Evolutionary conservation across 306 rosid genomes (phyloP).

Genomic region (Betula pendula): DNA sequence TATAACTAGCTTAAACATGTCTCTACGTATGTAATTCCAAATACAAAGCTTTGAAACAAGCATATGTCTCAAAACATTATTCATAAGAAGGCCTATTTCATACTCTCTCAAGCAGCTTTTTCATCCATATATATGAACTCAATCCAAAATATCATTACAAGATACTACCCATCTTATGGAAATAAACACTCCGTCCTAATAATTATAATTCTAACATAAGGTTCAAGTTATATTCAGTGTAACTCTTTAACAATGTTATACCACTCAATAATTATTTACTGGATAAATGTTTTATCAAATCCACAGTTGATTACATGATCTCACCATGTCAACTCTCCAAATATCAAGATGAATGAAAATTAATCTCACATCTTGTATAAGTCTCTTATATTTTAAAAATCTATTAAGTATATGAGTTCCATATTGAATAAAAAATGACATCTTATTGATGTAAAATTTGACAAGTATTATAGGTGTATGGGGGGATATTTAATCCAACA

Average conservation of each 20-base stretch:
- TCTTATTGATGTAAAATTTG: no score
- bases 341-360: background rate
- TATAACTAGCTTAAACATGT: background rate
- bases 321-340: background rate
- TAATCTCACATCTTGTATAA: no score
- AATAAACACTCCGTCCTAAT: background rate
- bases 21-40: background rate
- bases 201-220: no score
- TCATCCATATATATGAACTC: background rate
- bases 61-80: background rate
- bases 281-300: background rate
- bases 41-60: background rate
- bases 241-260: background rate
- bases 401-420: no score
- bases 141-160: background rate
- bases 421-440: no score
- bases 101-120: background rate
- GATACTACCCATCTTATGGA: background rate
- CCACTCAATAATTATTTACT: background rate
- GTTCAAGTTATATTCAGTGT: background rate
- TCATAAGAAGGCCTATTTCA: background rate
- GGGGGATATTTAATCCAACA: no score
- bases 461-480: no score
- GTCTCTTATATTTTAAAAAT: no score
- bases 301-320: background rate